Evolutionary conservation across 768 basidiomycete species (phyloP).

Genomic region (Clavulina sp.): DNA sequence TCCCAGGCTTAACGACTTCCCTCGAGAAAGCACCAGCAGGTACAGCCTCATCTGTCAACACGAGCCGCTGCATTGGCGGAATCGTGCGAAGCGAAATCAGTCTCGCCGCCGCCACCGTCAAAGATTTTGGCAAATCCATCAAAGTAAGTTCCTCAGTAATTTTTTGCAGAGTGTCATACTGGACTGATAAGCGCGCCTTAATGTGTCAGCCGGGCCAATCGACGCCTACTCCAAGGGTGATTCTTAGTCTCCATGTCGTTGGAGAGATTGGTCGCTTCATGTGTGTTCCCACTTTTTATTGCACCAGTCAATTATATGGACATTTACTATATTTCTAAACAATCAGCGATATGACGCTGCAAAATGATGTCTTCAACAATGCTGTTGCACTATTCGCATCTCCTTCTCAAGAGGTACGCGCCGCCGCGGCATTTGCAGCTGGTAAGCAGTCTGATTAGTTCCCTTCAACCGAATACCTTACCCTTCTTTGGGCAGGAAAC

Average conservation of each 20-base stretch:
- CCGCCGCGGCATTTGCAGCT: constrained; percentile 87
- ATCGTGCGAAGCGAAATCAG: constrained; percentile 54
- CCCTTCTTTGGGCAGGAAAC: constrained; percentile 40
- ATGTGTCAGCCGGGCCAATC: constrained; percentile 26
- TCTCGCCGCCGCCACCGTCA: constrained; percentile 67
- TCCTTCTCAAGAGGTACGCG: constrained; percentile 70
- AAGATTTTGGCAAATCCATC: constrained; percentile 65
- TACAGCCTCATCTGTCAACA: constrained; percentile 35
- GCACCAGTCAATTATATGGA: neutral
- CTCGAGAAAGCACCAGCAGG: constrained; percentile 50
- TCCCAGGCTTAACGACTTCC: constrained; percentile 51
- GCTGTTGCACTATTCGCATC: constrained; percentile 57
- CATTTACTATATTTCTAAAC: neutral
- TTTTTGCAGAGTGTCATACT: neutral
- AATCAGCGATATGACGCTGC: constrained; percentile 67
- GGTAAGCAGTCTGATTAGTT: constrained; percentile 28
- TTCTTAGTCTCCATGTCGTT: constrained; percentile 71
- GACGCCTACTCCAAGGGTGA: constrained; percentile 47
- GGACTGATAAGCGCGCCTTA: neutral
- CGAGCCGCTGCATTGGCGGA: constrained; percentile 71
- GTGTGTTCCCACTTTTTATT: constrained; percentile 27
- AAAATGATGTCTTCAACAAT: constrained; percentile 59
- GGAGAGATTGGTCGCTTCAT: constrained; percentile 88
- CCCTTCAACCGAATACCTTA: neutral
- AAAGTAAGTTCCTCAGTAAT: constrained; percentile 31